phyloP scores from a whole-genome alignment of 176 grass and related monocot species.

The Lolium rigidum region DNA sequence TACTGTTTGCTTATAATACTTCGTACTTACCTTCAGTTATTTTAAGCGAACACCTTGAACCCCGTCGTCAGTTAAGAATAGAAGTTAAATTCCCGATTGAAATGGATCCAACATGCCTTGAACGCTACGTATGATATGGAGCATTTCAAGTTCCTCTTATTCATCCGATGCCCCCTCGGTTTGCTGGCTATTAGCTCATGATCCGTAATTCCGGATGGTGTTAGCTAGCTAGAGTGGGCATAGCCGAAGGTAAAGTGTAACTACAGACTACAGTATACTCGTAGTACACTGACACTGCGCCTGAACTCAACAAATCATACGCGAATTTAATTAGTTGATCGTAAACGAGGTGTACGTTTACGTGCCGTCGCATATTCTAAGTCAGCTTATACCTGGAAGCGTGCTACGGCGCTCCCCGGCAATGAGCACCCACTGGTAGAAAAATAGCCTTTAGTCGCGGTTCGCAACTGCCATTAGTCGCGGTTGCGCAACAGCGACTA shows the following conservation, averaged over 20 bases:
- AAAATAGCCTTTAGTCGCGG: too few species aligned
- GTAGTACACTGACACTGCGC: background rate
- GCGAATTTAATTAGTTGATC: background rate
- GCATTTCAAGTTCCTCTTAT: background rate
- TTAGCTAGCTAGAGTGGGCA: background rate
- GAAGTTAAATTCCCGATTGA: background rate
- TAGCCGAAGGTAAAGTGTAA: background rate
- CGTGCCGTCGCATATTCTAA: background rate
- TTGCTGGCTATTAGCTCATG: background rate
- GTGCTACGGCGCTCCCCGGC: background rate
- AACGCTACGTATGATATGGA: slow-evolving; percentile 39
- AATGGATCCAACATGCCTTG: slow-evolving; percentile 41
- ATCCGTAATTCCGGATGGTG: background rate
- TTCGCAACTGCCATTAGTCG: too few species aligned
- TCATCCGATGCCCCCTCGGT: background rate
- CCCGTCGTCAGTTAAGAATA: background rate
- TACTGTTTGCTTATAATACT: too few species aligned
- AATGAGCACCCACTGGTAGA: too few species aligned
- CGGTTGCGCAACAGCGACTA: too few species aligned
- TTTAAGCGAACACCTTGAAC: background rate
- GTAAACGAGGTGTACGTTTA: background rate
- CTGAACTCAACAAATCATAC: background rate
- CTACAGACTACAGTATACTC: background rate
- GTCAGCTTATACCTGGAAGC: background rate
- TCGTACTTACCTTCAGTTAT: too few species aligned